Evolutionary conservation across 2,329 filamentous ascomycete species (phyloP).

Genomic region (Arthroderma sp.): DNA sequence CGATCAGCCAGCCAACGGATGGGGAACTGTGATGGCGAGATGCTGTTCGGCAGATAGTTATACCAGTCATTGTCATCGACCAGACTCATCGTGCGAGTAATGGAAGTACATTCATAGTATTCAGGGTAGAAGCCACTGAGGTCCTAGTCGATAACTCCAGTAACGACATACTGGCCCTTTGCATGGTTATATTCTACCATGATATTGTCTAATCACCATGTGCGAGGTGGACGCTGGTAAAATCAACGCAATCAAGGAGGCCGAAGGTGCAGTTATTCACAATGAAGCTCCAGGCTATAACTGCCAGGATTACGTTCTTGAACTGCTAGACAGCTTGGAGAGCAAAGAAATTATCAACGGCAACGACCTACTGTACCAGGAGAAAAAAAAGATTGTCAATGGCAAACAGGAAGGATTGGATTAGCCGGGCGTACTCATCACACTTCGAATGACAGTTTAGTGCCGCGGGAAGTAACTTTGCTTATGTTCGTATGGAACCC

Average conservation of each 20-base stretch:
- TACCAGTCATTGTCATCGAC: constrained; percentile 19
- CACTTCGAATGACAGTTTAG: too few relatives aligned
- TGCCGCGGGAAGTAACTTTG: too few relatives aligned
- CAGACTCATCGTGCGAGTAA: constrained; percentile 12
- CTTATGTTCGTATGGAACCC: too few relatives aligned
- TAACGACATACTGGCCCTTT: constrained; percentile 10
- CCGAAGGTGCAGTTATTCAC: constrained; percentile 7
- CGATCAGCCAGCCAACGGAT: constrained; percentile 8
- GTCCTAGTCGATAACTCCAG: constrained; percentile 22
- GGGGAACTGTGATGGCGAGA: constrained; percentile 12
- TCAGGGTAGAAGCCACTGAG: constrained; percentile 20
- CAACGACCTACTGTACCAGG: background rate
- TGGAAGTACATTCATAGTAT: constrained; percentile 17
- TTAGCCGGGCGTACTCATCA: background rate
- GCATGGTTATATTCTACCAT: constrained; percentile 3
- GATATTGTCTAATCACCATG: constrained; percentile 6
- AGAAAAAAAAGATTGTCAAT: constrained; percentile 1
- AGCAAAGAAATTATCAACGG: constrained; percentile 8
- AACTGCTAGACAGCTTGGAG: constrained; percentile 13
- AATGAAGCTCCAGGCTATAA: constrained; percentile 15
- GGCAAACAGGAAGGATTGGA: constrained; percentile 7
- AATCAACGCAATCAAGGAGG: constrained; percentile 1
- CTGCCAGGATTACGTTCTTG: constrained; percentile 17
- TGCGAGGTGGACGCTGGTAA: constrained; percentile 3
- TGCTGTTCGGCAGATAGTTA: constrained; percentile 15